Percentiles rank a stretch among this genome's conserved stretches.
Evolutionary conservation across 2,329 filamentous ascomycete genomes (phyloP).

Genomic region (Colletotrichum aenigma): DNA sequence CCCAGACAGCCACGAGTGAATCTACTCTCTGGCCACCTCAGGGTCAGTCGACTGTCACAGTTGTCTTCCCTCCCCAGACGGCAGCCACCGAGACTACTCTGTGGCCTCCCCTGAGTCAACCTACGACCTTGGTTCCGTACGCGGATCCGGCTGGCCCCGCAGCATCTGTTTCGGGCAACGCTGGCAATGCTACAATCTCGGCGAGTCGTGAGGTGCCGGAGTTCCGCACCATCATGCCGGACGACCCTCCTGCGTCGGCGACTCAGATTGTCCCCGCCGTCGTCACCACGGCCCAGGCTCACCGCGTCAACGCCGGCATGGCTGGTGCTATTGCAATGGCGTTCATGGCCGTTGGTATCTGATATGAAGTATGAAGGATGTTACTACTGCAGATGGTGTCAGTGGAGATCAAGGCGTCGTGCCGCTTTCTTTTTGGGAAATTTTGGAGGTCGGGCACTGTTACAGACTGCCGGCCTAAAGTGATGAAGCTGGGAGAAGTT

Average conservation of each 20-base stretch:
- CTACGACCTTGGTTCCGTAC: neutral
- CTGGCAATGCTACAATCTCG: neutral
- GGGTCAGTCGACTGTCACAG: neutral
- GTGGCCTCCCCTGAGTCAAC: neutral
- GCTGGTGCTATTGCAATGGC: neutral
- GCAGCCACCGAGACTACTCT: neutral
- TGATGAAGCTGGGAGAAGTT: neutral
- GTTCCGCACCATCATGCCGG: constrained; percentile 7
- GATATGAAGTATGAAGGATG: neutral
- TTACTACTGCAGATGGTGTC: neutral
- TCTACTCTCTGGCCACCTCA: neutral
- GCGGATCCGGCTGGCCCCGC: neutral
- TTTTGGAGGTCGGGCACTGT: neutral
- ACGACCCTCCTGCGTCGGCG: neutral
- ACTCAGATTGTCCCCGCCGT: neutral
- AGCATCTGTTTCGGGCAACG: neutral
- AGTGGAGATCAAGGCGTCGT: neutral
- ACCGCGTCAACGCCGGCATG: neutral
- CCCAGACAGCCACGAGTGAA: neutral
- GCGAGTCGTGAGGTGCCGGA: neutral
- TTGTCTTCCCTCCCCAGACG: neutral
- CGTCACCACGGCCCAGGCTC: constrained; percentile 4
- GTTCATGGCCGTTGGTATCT: neutral
- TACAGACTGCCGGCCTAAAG: neutral
- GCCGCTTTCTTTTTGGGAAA: neutral